A percentile compares a stretch with the other conserved stretches of the same genome.
These are phyloP conservation scores for Syzygium oleosum DNA, from an alignment of 345 rosid genomes.

Conservation along the genomic window DNA sequence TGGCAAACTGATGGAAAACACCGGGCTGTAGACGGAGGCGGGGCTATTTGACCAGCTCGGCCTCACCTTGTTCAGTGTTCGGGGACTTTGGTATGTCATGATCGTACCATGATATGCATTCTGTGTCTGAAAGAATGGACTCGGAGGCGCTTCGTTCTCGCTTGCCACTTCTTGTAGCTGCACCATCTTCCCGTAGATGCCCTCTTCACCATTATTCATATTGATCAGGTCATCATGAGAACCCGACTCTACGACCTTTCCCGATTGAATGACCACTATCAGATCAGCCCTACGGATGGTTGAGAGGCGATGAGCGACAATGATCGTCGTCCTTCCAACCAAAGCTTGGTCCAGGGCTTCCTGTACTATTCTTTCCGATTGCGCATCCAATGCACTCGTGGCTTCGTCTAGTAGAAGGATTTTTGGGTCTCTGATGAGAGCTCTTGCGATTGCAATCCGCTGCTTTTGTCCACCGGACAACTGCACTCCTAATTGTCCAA, in stretches of 20 bases:
- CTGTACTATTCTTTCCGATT: slow-evolving; percentile 40
- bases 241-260: slow-evolving; percentile 40
- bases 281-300: slow-evolving; percentile 31
- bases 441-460: slow-evolving; percentile 52
- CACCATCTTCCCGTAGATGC: slow-evolving; percentile 33
- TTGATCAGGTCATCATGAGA: slow-evolving; percentile 39
- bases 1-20: slow-evolving; percentile 14
- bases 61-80: slow-evolving; percentile 1
- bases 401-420: slow-evolving; percentile 38
- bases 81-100: slow-evolving; percentile 1
- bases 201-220: slow-evolving; percentile 21
- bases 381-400: slow-evolving; percentile 46
- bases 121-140: neutral
- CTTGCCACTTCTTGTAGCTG: slow-evolving; percentile 19
- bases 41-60: slow-evolving; percentile 23
- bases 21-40: slow-evolving; percentile 13
- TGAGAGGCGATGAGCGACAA: slow-evolving; percentile 43
- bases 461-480: slow-evolving; percentile 58
- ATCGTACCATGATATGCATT: neutral
- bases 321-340: slow-evolving; percentile 37
- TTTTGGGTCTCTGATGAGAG: slow-evolving; percentile 40
- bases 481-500: slow-evolving; percentile 42
- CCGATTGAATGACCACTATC: slow-evolving; percentile 32
- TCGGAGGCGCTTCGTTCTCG: slow-evolving; percentile 2
- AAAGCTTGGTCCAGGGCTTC: slow-evolving; percentile 44